phyloP scores from a whole-genome alignment of 352 stramenopile species.

The Phytophthora tentaculata region DNA sequence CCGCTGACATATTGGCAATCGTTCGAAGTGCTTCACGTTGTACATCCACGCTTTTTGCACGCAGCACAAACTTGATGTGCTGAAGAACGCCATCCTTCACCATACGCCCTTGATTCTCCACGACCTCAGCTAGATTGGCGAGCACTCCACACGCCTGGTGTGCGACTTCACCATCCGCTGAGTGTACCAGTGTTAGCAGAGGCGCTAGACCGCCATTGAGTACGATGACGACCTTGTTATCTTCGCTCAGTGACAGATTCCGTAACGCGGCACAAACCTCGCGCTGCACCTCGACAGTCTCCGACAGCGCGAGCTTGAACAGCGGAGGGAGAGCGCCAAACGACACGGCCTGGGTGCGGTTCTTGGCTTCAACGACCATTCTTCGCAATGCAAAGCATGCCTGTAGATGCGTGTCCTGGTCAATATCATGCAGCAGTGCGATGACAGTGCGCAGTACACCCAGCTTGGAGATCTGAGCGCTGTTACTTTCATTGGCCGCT shows the following conservation, averaged over 20 bases:
- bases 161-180: conserved; percentile 89
- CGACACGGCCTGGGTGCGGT: conserved; percentile 92
- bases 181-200: conserved; percentile 91
- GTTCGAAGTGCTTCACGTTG: conserved; percentile 94
- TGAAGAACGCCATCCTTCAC: conserved; percentile 95
- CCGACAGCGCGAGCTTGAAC: conserved; percentile 78
- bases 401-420: conserved; percentile 95
- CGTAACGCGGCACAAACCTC: conserved; percentile 93
- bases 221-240: conserved; percentile 94
- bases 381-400: conserved; percentile 92
- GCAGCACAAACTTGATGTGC: conserved; percentile 96
- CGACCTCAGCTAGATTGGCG: conserved; percentile 93
- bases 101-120: conserved; percentile 96
- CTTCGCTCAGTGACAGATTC: conserved; percentile 92
- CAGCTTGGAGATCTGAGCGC: conserved; percentile 84
- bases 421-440: conserved; percentile 82
- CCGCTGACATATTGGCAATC: conserved; percentile 96
- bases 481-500: conserved; percentile 92
- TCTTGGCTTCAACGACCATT: conserved; percentile 91
- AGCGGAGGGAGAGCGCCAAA: conserved; percentile 92
- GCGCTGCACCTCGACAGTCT: conserved; percentile 92
- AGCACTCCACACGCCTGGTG: conserved; percentile 92
- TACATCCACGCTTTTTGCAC: conserved; percentile 92
- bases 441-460: conserved; percentile 89
- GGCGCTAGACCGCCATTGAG: conserved; percentile 82